Evolutionary conservation across 129 eudicot genomes (phyloP).

Genomic region (Oenanthe sinensis): DNA sequence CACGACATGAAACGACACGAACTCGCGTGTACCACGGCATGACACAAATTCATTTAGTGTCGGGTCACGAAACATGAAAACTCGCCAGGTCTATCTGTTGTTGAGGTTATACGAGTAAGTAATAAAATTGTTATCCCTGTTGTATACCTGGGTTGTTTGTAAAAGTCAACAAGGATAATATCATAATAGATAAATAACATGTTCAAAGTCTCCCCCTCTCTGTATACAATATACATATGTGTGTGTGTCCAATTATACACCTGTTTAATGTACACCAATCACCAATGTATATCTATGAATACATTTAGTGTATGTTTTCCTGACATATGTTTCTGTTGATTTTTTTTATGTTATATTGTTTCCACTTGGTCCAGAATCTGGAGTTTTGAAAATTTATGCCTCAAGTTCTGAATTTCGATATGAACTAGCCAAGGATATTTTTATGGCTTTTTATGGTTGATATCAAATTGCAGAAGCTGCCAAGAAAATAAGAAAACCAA

Average conservation of each 20-base stretch:
- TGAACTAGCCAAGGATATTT: not conserved
- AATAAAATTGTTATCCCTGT: not conserved
- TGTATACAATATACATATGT: not conserved
- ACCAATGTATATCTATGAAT: not conserved
- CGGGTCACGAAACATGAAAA: no score
- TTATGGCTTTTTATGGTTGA: not conserved
- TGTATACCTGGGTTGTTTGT: not conserved
- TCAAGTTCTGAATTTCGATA: not conserved
- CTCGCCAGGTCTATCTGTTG: not conserved
- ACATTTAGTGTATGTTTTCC: not conserved
- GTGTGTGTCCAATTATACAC: not conserved
- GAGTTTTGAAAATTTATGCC: not conserved
- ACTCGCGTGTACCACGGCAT: no score
- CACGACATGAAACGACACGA: no score
- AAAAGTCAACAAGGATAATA: not conserved
- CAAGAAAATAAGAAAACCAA: conserved; percentile 63
- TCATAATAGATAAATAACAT: no score
- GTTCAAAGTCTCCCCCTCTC: not conserved
- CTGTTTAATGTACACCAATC: not conserved
- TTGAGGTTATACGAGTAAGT: not conserved
- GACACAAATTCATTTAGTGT: no score
- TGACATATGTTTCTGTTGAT: not conserved
- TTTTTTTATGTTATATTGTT: not conserved
- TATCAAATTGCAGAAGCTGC: conserved; percentile 25
- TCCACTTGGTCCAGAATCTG: not conserved